These are phyloP conservation scores for Penicillium olsonii DNA, from an alignment of 2,329 filamentous ascomycete species.

Conservation along the genomic window DNA sequence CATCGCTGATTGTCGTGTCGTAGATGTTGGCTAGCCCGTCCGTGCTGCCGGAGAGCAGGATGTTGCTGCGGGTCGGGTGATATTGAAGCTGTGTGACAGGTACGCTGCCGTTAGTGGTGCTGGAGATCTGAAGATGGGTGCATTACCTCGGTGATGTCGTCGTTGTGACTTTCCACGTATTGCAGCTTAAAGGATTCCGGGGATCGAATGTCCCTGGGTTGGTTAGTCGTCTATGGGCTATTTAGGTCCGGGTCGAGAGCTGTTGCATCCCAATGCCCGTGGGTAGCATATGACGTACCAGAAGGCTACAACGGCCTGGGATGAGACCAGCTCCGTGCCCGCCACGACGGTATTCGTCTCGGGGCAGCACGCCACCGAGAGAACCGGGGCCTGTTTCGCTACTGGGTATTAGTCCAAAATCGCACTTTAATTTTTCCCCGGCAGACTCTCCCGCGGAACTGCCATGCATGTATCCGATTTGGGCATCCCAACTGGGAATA, in stretches of 20 bases:
- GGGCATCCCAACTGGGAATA: conserved; percentile 5
- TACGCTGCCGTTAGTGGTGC: neutral
- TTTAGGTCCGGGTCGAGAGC: too few relatives aligned
- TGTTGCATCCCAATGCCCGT: too few relatives aligned
- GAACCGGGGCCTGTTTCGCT: conserved; percentile 54
- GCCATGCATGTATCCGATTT: conserved; percentile 2
- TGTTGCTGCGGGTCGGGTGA: conserved; percentile 53
- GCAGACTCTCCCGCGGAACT: too few relatives aligned
- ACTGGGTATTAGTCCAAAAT: conserved; percentile 19
- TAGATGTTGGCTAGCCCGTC: conserved; percentile 66
- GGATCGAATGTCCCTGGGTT: conserved; percentile 46
- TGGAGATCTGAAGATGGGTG: conserved; percentile 19
- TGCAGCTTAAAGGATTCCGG: conserved; percentile 37
- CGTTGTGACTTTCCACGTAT: conserved; percentile 53
- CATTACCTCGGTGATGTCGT: conserved; percentile 61
- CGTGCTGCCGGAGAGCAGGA: conserved; percentile 62
- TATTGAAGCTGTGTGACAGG: conserved; percentile 46
- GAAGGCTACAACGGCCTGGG: conserved; percentile 44
- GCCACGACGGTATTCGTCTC: conserved; percentile 53
- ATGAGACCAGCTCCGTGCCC: conserved; percentile 55
- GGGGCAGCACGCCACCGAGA: conserved; percentile 54
- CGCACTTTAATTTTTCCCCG: too few relatives aligned
- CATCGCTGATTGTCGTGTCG: conserved; percentile 57
- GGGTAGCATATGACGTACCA: conserved; percentile 37
- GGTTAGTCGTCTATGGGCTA: too few relatives aligned